These are phyloP conservation scores for Alternaria tenuissima DNA, from an alignment of 2,329 filamentous ascomycete genomes.

Conservation along the genomic window DNA sequence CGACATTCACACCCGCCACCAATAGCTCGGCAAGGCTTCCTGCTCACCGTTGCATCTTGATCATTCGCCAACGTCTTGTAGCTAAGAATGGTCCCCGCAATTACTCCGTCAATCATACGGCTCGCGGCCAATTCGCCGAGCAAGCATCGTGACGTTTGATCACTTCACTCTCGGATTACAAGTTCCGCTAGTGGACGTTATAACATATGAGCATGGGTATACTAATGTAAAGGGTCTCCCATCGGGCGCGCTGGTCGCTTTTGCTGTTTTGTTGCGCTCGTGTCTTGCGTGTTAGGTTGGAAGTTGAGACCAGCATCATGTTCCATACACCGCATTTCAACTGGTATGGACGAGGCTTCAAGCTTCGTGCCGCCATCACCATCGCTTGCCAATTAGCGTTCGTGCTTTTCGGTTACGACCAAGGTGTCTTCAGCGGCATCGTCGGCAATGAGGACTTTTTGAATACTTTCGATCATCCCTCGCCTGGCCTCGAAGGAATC, in stretches of 20 bases:
- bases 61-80: not conserved
- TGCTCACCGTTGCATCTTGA: not conserved
- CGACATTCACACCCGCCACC: not conserved
- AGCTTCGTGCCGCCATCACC: conserved; percentile 39
- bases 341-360: conserved; percentile 39
- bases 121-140: not conserved
- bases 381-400: conserved; percentile 44
- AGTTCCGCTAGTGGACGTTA: not conserved
- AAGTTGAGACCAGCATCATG: conserved; percentile 17
- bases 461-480: conserved; percentile 52
- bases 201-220: not conserved
- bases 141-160: not conserved
- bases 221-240: not conserved
- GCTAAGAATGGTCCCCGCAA: not conserved
- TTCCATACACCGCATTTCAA: conserved; percentile 35
- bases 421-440: conserved; percentile 52
- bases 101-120: not conserved
- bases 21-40: not conserved
- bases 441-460: conserved; percentile 53
- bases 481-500: conserved; percentile 52
- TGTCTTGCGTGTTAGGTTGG: not conserved
- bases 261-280: not conserved
- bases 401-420: conserved; percentile 48
- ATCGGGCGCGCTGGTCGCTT: not conserved
- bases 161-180: not conserved